Conservation (phyloP, 805 yeast genomes). For the Cyberlindnera bimundalis region DNA sequence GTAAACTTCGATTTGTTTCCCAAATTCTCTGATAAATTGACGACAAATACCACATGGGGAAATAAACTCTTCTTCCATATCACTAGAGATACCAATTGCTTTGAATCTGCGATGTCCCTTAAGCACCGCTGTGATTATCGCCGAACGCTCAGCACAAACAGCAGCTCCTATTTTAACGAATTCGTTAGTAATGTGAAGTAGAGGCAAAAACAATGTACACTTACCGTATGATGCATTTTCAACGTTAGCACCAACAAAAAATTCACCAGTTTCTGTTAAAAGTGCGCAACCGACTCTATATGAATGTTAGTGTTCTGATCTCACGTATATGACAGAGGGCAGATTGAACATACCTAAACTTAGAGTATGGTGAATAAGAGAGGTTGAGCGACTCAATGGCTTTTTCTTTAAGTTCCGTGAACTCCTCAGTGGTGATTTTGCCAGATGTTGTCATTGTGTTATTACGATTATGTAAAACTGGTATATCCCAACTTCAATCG, state of each 20-base stretch:
- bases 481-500: no score
- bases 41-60: slow-evolving; percentile 96
- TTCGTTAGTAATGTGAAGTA: not conserved
- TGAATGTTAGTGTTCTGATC: slow-evolving; percentile 2
- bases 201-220: slow-evolving; percentile 3
- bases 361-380: slow-evolving; percentile 48
- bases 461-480: no score
- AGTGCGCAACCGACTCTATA: slow-evolving; percentile 77
- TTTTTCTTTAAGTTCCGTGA: slow-evolving; percentile 26
- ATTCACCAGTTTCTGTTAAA: slow-evolving; percentile 46
- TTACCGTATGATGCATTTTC: slow-evolving; percentile 89
- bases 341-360: slow-evolving; percentile 27
- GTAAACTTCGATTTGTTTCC: slow-evolving; percentile 52
- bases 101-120: slow-evolving; percentile 40
- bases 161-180: slow-evolving; percentile 44
- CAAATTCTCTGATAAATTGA: slow-evolving; percentile 84
- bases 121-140: slow-evolving; percentile 54
- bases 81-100: slow-evolving; percentile 69
- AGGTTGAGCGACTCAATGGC: slow-evolving; percentile 36
- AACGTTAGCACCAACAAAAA: slow-evolving; percentile 75
- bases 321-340: not conserved
- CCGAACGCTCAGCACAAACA: slow-evolving; percentile 74
- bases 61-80: slow-evolving; percentile 47
- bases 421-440: slow-evolving; percentile 24
- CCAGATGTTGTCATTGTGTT: not conserved